Evolutionary conservation across 2,329 filamentous ascomycete genomes (phyloP), one percentile per base, ranked within the genome.

Genomic region (Aureobasidium sp.): DNA sequence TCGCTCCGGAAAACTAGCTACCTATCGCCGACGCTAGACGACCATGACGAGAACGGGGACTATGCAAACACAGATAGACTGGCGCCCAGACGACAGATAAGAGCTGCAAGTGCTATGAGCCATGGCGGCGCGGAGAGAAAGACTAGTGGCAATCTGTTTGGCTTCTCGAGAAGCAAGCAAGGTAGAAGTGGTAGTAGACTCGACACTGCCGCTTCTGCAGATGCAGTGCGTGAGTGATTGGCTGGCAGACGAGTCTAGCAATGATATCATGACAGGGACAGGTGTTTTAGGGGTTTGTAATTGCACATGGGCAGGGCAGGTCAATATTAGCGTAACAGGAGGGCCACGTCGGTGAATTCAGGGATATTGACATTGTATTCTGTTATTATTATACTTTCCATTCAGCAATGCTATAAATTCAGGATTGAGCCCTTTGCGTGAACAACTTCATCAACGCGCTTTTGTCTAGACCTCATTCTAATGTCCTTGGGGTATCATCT

Each of bases 1-100:
- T 43, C 57, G 8, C 57, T 61, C 12, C 57, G 57, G n/a, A 61
- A 61, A 26, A 61, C 47, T 27, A 61, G 57, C 8, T 61, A 52
- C 27, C 20, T 52, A 3, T 24, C 46, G 10, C 57, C 57, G 9
- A 44, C 57, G 7, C 26, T 61, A 20, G 47, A 32, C 7, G 36
- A 61, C 12, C 46, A 51, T 17, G 57, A 61, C n/a, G 37, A 61
- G 47, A 29, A 61, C 10, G 47, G 44, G 10, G 47, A 41, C n/a
- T 43, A 41, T n/a, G 9, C 26, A 20, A 17, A 41, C 37, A 10
- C 56, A n/a, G 44, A 32, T 2, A 27, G 34, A 9, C 26, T 39
- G 12, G 34, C 56, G 3, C 34, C 44, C 6, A 39, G 44, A n/a
- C 34, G 44, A 12, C 39, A 44, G n/a, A 41, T n/a, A 9, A 39